Evolutionary conservation across 768 basidiomycete genomes (phyloP), one percentile per base, ranked within the genome.

Genomic region (Cubamyces lactineus): DNA sequence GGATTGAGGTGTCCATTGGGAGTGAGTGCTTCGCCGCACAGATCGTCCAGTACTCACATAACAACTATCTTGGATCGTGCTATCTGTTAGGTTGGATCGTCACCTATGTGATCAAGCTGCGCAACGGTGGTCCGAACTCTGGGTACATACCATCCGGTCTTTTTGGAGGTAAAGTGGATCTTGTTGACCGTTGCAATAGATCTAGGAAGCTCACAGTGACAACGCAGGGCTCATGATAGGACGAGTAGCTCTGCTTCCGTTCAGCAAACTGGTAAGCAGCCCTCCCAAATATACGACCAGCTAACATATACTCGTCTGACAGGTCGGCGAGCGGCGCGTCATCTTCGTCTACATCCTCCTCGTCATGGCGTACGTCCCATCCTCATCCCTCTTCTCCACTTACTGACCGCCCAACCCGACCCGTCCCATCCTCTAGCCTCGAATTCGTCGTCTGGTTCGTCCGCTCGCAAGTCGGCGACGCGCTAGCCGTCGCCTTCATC

Each of bases 401-500:
- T 43, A n/a, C n/a, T n/a, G n/a, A n/a, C n/a, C n/a, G n/a, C n/a
- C n/a, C n/a, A n/a, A 28, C 28, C 4, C 13, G 8, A 59, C 66
- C 17, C 73, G 73, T 11, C 74, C 73, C n/a, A n/a, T n/a, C 3
- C 28, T 3, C 50, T 58, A 84, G 80, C 16, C 74, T 88, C 30
- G 80, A 87, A 63, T 66, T 88, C 40, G 71, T 82, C 39, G 74
- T 88, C 5, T 88, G 87, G 87, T 72, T 82, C 2, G 82, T 82
- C 0, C 82, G 82, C 0, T 78, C 76, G 9, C 70, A 88, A 42
- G 70, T 85, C 26, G 82, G 78, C 11, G 79, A 79, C 52, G 86
- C 84, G 0, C 73, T 88, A 4, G 77, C 80, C 17, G 79, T 84
- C 51, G 74, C 84, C 1, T 71, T 89, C 42, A 74, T 86, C 41